A percentile compares a stretch with the other conserved stretches of the same genome.
These are phyloP conservation scores for Suillus subalutaceus DNA, from an alignment of 768 basidiomycete species.

Conservation along the genomic window DNA sequence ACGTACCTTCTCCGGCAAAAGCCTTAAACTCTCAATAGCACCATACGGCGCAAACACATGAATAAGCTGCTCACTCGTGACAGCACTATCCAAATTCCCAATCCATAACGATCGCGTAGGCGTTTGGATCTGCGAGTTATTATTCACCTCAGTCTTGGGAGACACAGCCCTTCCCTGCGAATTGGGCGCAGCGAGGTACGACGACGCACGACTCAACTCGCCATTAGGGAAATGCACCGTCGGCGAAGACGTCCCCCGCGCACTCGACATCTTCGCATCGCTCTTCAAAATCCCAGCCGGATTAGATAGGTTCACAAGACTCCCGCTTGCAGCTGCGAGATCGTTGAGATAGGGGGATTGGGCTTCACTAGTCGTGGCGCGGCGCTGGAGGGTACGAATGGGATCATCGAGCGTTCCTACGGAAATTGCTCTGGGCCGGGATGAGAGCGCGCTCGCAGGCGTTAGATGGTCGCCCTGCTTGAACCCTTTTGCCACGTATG, in stretches of 20 bases:
- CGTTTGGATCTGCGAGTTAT: slow-evolving; percentile 79
- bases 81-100: slow-evolving; percentile 93
- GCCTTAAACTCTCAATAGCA: slow-evolving; percentile 91
- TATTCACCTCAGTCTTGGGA: slow-evolving; percentile 71
- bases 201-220: slow-evolving; percentile 59
- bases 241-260: slow-evolving; percentile 46
- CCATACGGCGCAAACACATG: slow-evolving; percentile 97
- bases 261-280: slow-evolving; percentile 49
- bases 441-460: slow-evolving; percentile 41
- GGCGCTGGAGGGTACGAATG: slow-evolving; percentile 67
- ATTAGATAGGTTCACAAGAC: slow-evolving; percentile 23
- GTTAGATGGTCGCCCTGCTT: slow-evolving; percentile 72
- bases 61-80: slow-evolving; percentile 93
- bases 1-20: slow-evolving; percentile 93
- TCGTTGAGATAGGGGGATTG: slow-evolving; percentile 62
- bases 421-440: slow-evolving; percentile 81
- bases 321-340: slow-evolving; percentile 42
- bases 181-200: slow-evolving; percentile 71
- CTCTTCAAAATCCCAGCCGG: slow-evolving; percentile 59
- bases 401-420: slow-evolving; percentile 88
- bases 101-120: slow-evolving; percentile 98
- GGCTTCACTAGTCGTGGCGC: slow-evolving; percentile 59
- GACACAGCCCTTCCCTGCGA: slow-evolving; percentile 78
- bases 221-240: slow-evolving; percentile 74
- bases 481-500: slow-evolving; percentile 72